These are phyloP conservation scores for Cladosporium sp. DNA, from an alignment of 2,329 filamentous ascomycete genomes.

Conservation along the genomic window DNA sequence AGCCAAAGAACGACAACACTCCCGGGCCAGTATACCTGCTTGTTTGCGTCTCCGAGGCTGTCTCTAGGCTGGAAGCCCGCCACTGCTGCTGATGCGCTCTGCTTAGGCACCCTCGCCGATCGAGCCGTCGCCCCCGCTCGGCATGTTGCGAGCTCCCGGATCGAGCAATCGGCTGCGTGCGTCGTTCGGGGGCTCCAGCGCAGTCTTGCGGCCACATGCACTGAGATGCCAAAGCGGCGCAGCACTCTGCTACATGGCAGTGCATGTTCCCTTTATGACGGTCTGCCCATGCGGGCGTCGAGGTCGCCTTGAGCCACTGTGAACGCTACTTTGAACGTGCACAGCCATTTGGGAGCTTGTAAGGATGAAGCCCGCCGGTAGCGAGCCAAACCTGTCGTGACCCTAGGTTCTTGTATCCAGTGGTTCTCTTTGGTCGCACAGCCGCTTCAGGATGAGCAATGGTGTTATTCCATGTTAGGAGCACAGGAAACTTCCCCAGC, in stretches of 20 bases:
- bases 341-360: too few relatives aligned
- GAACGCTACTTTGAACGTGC: too few relatives aligned
- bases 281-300: too few relatives aligned
- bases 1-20: background rate
- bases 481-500: too few relatives aligned
- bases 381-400: too few relatives aligned
- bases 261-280: too few relatives aligned
- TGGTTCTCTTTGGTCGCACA: too few relatives aligned
- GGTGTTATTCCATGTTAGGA: too few relatives aligned
- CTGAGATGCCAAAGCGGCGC: background rate
- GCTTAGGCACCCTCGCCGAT: constrained; percentile 6
- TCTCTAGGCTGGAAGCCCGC: constrained; percentile 1
- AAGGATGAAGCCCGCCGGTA: too few relatives aligned
- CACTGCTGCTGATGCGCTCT: constrained; percentile 8
- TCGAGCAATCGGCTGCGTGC: constrained; percentile 6
- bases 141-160: constrained; percentile 7
- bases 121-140: constrained; percentile 13
- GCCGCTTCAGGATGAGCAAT: too few relatives aligned
- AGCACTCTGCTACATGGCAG: background rate
- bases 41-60: background rate
- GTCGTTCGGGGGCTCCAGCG: background rate
- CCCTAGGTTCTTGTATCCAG: too few relatives aligned
- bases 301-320: too few relatives aligned
- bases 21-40: background rate
- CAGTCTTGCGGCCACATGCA: background rate